Percentiles rank a stretch among this genome's conserved stretches.
These are phyloP conservation scores for Dryas octopetala DNA, from an alignment of 306 rosid species.

Conservation along the genomic window DNA sequence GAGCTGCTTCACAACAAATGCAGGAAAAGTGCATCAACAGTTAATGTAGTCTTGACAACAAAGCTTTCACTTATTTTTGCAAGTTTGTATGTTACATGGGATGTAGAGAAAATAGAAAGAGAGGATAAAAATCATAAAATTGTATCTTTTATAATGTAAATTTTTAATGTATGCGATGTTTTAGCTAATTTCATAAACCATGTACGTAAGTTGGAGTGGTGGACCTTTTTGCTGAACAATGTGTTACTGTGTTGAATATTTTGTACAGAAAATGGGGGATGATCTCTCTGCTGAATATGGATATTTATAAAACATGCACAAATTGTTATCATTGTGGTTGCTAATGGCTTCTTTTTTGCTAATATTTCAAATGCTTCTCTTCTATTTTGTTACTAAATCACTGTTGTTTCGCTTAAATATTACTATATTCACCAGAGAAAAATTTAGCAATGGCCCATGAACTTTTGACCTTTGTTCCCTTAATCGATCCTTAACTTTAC, in stretches of 20 bases:
- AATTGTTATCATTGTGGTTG: background rate
- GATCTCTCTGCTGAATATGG: background rate
- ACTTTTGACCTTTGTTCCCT: too few species aligned
- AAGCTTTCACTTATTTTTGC: constrained; percentile 29
- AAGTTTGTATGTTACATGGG: constrained; percentile 18
- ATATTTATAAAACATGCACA: background rate
- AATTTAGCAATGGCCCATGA: too few species aligned
- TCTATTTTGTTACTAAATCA: too few species aligned
- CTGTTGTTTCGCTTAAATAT: too few species aligned
- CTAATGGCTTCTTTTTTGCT: background rate
- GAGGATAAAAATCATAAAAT: background rate
- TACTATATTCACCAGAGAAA: too few species aligned
- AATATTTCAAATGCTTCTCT: background rate
- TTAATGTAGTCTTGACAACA: constrained; percentile 27
- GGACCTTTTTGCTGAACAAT: constrained; percentile 7
- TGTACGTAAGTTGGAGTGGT: constrained; percentile 29
- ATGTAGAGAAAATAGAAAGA: constrained; percentile 30
- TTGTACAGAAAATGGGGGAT: constrained; percentile 6
- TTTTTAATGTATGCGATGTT: constrained; percentile 27
- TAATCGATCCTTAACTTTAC: too few species aligned
- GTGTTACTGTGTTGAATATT: background rate
- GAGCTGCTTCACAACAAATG: constrained; percentile 22
- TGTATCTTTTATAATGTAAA: constrained; percentile 19
- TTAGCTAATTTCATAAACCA: constrained; percentile 31
- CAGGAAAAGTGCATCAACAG: constrained; percentile 22